Percentiles rank a stretch among this genome's conserved stretches.
Evolutionary conservation across 106 monocot genomes (phyloP).

Genomic region (Vanilla planifolia): DNA sequence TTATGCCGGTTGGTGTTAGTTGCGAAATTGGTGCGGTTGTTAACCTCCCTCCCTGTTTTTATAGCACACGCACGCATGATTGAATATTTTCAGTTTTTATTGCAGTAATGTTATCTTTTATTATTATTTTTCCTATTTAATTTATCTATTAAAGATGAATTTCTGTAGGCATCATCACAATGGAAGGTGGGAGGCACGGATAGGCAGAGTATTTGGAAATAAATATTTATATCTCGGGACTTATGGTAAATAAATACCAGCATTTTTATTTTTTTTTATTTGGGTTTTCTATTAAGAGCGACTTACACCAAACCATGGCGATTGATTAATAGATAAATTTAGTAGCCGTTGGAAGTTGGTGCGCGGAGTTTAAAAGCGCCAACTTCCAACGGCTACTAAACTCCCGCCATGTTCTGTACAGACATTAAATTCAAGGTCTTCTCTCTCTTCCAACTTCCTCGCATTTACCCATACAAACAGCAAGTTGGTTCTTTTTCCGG

Average conservation of each 20-base stretch:
- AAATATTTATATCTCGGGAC: slow-evolving; percentile 63
- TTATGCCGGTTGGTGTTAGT: background rate
- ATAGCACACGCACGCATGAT: no score
- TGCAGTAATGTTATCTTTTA: background rate
- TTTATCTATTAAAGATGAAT: no score
- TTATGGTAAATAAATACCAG: slow-evolving; percentile 28
- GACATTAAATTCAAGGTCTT: no score
- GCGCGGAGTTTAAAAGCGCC: background rate
- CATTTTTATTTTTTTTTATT: background rate
- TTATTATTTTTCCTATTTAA: no score
- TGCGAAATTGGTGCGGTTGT: background rate
- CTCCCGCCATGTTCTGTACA: background rate
- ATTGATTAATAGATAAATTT: no score
- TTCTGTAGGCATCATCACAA: slow-evolving; percentile 52
- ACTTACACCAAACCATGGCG: background rate
- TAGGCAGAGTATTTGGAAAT: slow-evolving; percentile 47
- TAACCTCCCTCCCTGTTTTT: background rate
- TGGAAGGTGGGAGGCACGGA: slow-evolving; percentile 60
- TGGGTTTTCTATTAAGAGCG: background rate
- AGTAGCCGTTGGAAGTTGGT: no score
- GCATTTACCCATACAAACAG: no score
- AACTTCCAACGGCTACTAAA: slow-evolving; percentile 9
- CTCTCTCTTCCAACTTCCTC: no score
- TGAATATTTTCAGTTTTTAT: background rate
- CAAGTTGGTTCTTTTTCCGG: no score